Evolutionary conservation across 1,284 basidiomycete species (phyloP).

Genomic region (Cutaneotrichosporon cutaneum): DNA sequence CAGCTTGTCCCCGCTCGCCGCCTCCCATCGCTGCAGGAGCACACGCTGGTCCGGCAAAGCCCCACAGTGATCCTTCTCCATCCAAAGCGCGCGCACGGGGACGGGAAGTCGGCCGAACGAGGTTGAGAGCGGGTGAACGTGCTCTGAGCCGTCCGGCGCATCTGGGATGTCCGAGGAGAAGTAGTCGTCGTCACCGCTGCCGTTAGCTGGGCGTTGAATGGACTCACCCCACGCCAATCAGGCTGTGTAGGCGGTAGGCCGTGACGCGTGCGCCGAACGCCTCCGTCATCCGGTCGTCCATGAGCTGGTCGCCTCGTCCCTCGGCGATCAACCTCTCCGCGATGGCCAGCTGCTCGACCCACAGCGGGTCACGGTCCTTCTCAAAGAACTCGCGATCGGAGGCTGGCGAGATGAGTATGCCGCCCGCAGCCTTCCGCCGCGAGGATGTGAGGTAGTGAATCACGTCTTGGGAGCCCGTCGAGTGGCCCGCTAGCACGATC

Average conservation of each 20-base stretch:
- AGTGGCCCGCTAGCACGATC: slow-evolving; percentile 51
- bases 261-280: slow-evolving; percentile 32
- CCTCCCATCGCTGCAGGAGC: slow-evolving; percentile 35
- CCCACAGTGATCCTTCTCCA: slow-evolving; percentile 44
- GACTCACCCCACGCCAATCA: slow-evolving; percentile 24
- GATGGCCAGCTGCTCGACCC: slow-evolving; percentile 17
- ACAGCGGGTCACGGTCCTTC: not conserved
- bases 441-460: slow-evolving; percentile 41
- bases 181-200: slow-evolving; percentile 53
- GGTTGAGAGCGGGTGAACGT: slow-evolving; percentile 40
- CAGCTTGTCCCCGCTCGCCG: slow-evolving; percentile 29
- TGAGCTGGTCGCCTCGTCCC: slow-evolving; percentile 33
- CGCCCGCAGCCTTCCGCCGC: slow-evolving; percentile 45
- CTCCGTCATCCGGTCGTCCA: slow-evolving; percentile 32
- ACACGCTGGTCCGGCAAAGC: slow-evolving; percentile 16
- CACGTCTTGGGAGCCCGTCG: slow-evolving; percentile 52
- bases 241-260: slow-evolving; percentile 41
- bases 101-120: slow-evolving; percentile 45
- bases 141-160: slow-evolving; percentile 17
- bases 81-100: slow-evolving; percentile 43
- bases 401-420: slow-evolving; percentile 36
- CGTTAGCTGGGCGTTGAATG: not conserved
- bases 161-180: slow-evolving; percentile 49
- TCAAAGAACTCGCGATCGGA: not conserved
- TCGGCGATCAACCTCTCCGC: slow-evolving; percentile 35